A percentile compares a stretch with the other conserved stretches of the same genome.
phyloP scores from a whole-genome alignment of 2,329 filamentous ascomycete genomes.

The Mariannaea sp. region DNA sequence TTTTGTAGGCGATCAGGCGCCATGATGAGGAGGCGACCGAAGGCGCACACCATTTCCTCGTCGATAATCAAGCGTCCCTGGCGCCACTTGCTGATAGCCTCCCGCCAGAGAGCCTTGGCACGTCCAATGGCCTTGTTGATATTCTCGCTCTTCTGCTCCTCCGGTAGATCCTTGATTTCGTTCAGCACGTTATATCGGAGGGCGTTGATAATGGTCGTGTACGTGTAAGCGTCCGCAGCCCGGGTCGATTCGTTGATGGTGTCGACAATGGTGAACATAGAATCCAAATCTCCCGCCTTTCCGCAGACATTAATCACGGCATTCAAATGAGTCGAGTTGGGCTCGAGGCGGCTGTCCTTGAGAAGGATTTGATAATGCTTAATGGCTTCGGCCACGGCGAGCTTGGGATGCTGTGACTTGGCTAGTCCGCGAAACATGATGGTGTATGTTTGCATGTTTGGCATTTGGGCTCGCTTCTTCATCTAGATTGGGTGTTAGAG shows the following conservation, averaged over 20 bases:
- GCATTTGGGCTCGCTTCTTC: conserved; percentile 87
- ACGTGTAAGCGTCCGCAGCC: conserved; percentile 72
- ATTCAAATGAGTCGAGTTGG: conserved; percentile 84
- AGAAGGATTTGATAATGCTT: conserved; percentile 78
- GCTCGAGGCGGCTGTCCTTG: conserved; percentile 65
- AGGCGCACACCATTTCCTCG: conserved; percentile 76
- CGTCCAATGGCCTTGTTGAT: conserved; percentile 61
- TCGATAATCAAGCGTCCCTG: conserved; percentile 73
- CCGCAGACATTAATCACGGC: conserved; percentile 84
- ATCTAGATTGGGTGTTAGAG: conserved; percentile 60
- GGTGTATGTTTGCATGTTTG: conserved; percentile 83
- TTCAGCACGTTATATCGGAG: conserved; percentile 54
- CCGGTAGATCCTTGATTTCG: conserved; percentile 34
- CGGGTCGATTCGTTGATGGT: conserved; percentile 68
- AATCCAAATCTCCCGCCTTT: conserved; percentile 74
- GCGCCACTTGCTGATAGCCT: conserved; percentile 77
- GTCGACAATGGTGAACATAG: conserved; percentile 76
- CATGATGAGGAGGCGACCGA: conserved; percentile 77
- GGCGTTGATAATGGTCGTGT: conserved; percentile 81
- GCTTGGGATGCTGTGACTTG: conserved; percentile 58
- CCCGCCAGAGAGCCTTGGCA: conserved; percentile 78
- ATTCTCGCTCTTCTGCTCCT: conserved; percentile 42
- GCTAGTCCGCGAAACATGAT: conserved; percentile 79
- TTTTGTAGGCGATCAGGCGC: conserved; percentile 64
- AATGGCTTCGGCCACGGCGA: conserved; percentile 70